Conservation (phyloP, 441 rosid genomes). For the Euphorbia celastroides region DNA sequence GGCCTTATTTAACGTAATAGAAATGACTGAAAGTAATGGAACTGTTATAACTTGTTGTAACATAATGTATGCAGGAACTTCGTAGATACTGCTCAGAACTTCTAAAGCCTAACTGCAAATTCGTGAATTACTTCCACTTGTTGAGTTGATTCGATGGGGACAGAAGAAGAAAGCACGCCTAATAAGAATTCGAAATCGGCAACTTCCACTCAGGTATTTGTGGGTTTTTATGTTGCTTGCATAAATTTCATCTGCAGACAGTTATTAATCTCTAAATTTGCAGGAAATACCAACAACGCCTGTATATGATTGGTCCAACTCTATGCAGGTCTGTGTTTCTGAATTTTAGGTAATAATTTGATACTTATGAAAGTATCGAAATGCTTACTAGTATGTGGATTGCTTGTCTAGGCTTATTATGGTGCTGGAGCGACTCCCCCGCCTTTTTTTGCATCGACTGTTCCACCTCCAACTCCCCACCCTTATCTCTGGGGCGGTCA, state of each 20-base stretch:
- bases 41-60: conserved; percentile 13
- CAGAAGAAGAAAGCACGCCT: conserved; percentile 70
- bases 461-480: conserved; percentile 83
- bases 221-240: neutral
- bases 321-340: conserved; percentile 68
- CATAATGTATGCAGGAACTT: conserved; percentile 26
- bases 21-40: neutral
- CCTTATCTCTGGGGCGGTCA: conserved; percentile 95
- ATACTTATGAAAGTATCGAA: conserved; percentile 1
- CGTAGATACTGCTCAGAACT: conserved; percentile 14
- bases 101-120: conserved; percentile 8
- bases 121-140: conserved; percentile 16
- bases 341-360: conserved; percentile 2
- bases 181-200: conserved; percentile 70
- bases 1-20: neutral
- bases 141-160: conserved; percentile 41
- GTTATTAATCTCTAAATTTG: conserved; percentile 7
- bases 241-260: neutral
- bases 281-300: conserved; percentile 75
- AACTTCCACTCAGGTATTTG: conserved; percentile 63
- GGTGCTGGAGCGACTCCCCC: conserved; percentile 80
- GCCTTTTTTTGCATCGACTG: conserved; percentile 81
- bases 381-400: conserved; percentile 25
- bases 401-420: conserved; percentile 74
- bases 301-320: conserved; percentile 80